Conservation (phyloP, 257 asterid species). For the Rubia yunnanensis region DNA sequence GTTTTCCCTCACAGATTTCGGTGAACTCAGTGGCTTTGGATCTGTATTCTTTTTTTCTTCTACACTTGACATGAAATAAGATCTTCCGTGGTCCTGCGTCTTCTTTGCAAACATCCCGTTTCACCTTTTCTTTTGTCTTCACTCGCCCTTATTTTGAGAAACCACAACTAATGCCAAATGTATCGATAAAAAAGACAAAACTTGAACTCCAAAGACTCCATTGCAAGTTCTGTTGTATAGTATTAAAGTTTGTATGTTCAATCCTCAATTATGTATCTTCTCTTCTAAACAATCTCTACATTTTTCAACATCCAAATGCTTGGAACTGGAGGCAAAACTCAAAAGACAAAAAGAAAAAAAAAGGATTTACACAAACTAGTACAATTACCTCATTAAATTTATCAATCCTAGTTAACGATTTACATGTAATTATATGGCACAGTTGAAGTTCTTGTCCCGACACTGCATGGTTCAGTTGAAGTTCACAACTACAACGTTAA, state of each 20-base stretch:
- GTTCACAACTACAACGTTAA: too few species aligned
- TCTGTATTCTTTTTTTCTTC: background rate
- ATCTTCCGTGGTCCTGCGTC: background rate
- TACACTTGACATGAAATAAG: background rate
- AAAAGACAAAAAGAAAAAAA: too few species aligned
- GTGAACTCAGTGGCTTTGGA: background rate
- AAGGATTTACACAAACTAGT: too few species aligned
- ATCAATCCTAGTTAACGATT: too few species aligned
- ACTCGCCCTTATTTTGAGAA: background rate
- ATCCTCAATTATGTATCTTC: background rate
- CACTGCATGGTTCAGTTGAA: too few species aligned
- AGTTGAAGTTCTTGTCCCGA: too few species aligned
- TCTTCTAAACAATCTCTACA: background rate
- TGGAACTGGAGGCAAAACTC: background rate
- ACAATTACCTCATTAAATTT: too few species aligned
- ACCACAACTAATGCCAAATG: background rate
- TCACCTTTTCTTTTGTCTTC: background rate
- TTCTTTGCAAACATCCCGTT: background rate
- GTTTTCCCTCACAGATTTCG: background rate
- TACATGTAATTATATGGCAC: too few species aligned
- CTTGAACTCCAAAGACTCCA: background rate
- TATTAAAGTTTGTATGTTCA: background rate
- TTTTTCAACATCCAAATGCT: background rate
- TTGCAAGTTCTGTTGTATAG: background rate
- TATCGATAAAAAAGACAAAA: too few species aligned